Percentiles rank a stretch among this genome's conserved stretches.
phyloP scores from a whole-genome alignment of 1,139 yeast genomes.

The Eremothecium cymbalariae region DNA sequence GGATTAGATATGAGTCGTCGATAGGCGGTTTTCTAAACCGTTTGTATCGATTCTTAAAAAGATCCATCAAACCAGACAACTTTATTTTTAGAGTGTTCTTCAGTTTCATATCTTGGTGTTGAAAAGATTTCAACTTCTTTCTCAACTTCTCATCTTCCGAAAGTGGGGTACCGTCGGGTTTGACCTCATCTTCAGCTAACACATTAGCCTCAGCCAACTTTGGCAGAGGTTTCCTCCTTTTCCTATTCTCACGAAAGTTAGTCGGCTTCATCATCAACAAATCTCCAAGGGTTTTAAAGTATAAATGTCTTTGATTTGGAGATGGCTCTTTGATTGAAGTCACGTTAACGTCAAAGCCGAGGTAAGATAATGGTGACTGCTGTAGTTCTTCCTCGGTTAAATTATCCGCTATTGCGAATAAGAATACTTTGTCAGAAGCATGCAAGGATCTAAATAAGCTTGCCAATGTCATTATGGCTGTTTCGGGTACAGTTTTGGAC shows the following conservation, averaged over 20 bases:
- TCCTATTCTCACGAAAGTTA: constrained; percentile 37
- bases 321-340: constrained; percentile 39
- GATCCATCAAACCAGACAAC: constrained; percentile 80
- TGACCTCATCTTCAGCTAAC: constrained; percentile 13
- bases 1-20: constrained; percentile 65
- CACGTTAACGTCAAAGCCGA: constrained; percentile 40
- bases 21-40: constrained; percentile 84
- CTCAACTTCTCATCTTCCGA: constrained; percentile 23
- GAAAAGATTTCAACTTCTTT: constrained; percentile 42
- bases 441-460: constrained; percentile 61
- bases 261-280: constrained; percentile 63
- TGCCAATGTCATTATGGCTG: constrained; percentile 64
- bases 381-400: constrained; percentile 14
- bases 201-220: constrained; percentile 37
- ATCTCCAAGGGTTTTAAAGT: constrained; percentile 47
- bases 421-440: constrained; percentile 64
- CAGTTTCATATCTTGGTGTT: constrained; percentile 67
- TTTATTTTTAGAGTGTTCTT: constrained; percentile 80
- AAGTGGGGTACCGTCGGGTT: constrained; percentile 20
- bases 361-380: constrained; percentile 14
- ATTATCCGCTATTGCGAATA: constrained; percentile 69
- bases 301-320: constrained; percentile 40
- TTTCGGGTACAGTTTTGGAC: constrained; percentile 56
- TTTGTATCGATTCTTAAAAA: constrained; percentile 77
- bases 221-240: constrained; percentile 34